Conservation (phyloP, 2,329 filamentous ascomycete genomes). For the Phoma sp. region DNA sequence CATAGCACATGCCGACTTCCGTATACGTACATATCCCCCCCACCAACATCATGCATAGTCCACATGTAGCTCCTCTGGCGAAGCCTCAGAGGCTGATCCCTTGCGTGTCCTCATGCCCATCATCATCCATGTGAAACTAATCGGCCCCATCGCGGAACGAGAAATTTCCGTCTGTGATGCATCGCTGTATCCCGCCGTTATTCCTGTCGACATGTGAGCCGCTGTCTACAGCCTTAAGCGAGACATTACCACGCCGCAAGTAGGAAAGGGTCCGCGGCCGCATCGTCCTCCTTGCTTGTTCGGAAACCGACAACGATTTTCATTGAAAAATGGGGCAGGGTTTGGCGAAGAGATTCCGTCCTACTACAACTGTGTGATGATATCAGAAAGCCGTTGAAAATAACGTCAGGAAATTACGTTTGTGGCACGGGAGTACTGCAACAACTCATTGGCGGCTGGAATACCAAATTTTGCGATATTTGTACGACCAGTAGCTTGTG, state of each 20-base stretch:
- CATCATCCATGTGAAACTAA: constrained; percentile 15
- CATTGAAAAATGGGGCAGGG: constrained; percentile 24
- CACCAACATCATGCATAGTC: constrained; percentile 2
- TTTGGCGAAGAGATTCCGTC: constrained; percentile 30
- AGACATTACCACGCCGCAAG: constrained; percentile 24
- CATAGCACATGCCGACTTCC: constrained; percentile 20
- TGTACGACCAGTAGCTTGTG: constrained; percentile 9
- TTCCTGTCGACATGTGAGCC: constrained; percentile 10
- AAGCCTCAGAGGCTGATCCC: constrained; percentile 23
- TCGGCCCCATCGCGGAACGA: constrained; percentile 33
- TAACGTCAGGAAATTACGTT: constrained; percentile 23
- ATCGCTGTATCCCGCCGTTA: constrained; percentile 17
- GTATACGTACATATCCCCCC: background rate
- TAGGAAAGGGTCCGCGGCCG: constrained; percentile 27
- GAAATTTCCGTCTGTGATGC: constrained; percentile 40
- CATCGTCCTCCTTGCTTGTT: constrained; percentile 25
- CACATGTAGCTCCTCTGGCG: constrained; percentile 11
- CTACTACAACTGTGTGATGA: constrained; percentile 15
- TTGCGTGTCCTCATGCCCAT: constrained; percentile 20
- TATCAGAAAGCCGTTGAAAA: constrained; percentile 41
- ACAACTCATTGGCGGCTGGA: constrained; percentile 1
- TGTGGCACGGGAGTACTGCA: constrained; percentile 20
- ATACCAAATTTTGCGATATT: constrained; percentile 11
- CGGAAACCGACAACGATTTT: constrained; percentile 25
- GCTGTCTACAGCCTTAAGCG: constrained; percentile 23